Conservation (phyloP, 805 yeast species). For the Wickerhamomyces sydowiorum region DNA sequence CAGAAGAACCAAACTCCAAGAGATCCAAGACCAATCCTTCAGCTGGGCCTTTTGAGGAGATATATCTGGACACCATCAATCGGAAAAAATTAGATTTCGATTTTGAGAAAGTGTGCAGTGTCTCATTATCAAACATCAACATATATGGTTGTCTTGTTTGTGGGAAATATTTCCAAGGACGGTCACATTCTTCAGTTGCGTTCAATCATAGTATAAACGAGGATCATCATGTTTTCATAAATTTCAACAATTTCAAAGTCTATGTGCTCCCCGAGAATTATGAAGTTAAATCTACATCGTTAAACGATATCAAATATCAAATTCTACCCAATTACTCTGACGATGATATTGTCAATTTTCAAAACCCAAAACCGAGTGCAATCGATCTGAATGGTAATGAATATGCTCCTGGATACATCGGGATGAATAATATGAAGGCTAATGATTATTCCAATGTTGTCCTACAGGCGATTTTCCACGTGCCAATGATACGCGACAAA, state of each 20-base stretch:
- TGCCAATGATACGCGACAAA: conserved; percentile 41
- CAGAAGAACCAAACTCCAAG: not conserved
- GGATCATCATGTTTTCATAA: conserved; percentile 59
- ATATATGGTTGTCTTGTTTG: conserved; percentile 71
- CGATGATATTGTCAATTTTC: conserved; percentile 27
- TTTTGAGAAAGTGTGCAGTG: conserved; percentile 58
- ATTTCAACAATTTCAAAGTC: conserved; percentile 40
- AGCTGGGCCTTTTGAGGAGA: conserved; percentile 2
- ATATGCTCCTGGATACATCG: conserved; percentile 62
- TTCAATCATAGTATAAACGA: conserved; percentile 59
- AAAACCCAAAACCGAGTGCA: conserved; percentile 13
- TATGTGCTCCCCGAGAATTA: conserved; percentile 62
- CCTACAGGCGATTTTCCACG: conserved; percentile 51
- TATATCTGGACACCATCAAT: conserved; percentile 25
- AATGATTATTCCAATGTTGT: conserved; percentile 55
- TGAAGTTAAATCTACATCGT: conserved; percentile 31
- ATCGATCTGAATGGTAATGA: conserved; percentile 38
- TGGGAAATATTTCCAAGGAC: conserved; percentile 69
- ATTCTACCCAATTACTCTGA: conserved; percentile 45
- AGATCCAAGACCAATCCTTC: not conserved
- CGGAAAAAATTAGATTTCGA: conserved; percentile 52
- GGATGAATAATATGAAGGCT: conserved; percentile 47
- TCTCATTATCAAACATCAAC: conserved; percentile 53
- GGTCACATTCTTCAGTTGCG: conserved; percentile 59
- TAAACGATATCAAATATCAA: conserved; percentile 47